Base-by-base conservation (phyloP, 108 stramenopile genomes). In the Mediolabrus comicus region DNA sequence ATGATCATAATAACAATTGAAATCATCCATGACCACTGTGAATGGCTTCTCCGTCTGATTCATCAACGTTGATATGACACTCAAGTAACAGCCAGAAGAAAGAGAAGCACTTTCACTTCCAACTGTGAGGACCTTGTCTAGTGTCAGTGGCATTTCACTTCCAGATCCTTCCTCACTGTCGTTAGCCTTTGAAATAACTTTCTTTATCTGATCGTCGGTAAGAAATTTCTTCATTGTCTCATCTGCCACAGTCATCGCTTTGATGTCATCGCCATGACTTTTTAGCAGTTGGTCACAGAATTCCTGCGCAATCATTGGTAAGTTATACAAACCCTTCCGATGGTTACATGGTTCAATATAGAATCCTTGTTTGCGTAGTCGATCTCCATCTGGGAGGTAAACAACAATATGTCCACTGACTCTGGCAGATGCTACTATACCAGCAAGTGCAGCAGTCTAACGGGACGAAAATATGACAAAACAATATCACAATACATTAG, bases 401-500 rank as follows among this genome's bases (percentile, higher is more conserved):
- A 87, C 49, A 4, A 93, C 92, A 58, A 93, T 82, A 51, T 87
- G 72, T 9, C 87, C 92, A 26, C 87, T 89, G 39, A 77, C 64
- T 27, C 92, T 72, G 26, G 92, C 87, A 14, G 89, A 87, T 8
- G 92, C 92, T n/a, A 90, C 89, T 41, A 90, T 78, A 17, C 87
- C 75, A 9, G 83, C 79, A 10, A 93, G 64, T 8, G 86, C 70
- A 10, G 92, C 89, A 4, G 92, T 83, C 82, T 86, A 36, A 62
- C 8, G 27, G 17, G 22, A 13, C n/a, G 22, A 8, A 49, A 22
- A 49, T 22, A 22, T 3, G 27, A 51, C 0, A 31, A 65, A 16
- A 62, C 11, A 22, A 49, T 22, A 22, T 3, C n/a, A 51, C 0
- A 31, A 65, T 10, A 62, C 35, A 61, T 25, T 17, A 12, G 24